Evolutionary conservation across 495 filamentous ascomycete genomes (phyloP).

Genomic region (Aspergillus sparsus): DNA sequence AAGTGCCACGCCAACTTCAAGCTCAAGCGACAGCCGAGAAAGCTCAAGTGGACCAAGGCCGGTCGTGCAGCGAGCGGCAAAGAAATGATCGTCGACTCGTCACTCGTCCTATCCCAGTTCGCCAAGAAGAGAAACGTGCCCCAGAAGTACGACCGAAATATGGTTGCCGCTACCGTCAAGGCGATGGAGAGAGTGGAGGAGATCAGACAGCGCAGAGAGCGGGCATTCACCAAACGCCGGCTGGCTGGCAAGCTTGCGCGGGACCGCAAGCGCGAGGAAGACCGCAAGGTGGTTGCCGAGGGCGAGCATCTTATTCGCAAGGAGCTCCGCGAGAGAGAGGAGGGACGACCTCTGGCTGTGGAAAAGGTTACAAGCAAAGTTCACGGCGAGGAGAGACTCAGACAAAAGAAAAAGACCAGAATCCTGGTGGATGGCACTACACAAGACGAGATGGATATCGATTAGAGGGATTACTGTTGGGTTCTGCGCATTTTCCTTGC

Average conservation of each 20-base stretch:
- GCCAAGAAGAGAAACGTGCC: constrained; percentile 90
- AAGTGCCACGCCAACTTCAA: constrained; percentile 99
- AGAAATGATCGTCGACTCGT: constrained; percentile 93
- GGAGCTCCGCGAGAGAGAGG: constrained; percentile 49
- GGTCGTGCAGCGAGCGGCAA: constrained; percentile 74
- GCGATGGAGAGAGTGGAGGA: constrained; percentile 91
- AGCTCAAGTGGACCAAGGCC: constrained; percentile 84
- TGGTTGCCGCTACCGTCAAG: constrained; percentile 79
- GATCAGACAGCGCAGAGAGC: constrained; percentile 79
- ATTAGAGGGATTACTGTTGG: constrained; percentile 47
- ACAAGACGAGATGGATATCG: constrained; percentile 70
- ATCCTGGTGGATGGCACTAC: constrained; percentile 67
- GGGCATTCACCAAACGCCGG: constrained; percentile 86
- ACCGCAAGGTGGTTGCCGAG: constrained; percentile 85
- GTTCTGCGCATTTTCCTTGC: constrained; percentile 19
- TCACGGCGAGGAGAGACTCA: constrained; percentile 55
- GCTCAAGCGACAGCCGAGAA: constrained; percentile 89
- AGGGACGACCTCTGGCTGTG: constrained; percentile 42
- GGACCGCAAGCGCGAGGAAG: constrained; percentile 64
- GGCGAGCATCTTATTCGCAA: constrained; percentile 77
- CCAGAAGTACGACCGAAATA: constrained; percentile 89
- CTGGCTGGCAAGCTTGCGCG: constrained; percentile 86
- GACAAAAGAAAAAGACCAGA: constrained; percentile 61
- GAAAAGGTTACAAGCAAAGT: constrained; percentile 30
- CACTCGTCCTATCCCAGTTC: constrained; percentile 88